Base-by-base conservation (phyloP, 2,329 filamentous ascomycete genomes). In the Hymenoscyphus fructigenus region DNA sequence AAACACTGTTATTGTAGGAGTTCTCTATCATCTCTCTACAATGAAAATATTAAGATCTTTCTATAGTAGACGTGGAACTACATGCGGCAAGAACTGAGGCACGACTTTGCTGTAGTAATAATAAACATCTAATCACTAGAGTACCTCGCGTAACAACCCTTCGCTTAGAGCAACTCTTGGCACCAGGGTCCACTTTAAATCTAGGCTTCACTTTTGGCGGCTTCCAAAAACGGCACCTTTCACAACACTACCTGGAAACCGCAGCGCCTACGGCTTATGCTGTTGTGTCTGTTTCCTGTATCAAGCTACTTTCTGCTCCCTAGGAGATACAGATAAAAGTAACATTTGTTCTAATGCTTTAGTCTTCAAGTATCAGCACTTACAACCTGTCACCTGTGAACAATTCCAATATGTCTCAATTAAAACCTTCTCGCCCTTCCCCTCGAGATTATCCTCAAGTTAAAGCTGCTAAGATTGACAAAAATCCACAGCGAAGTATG, bases 381-480 rank as follows among this genome's bases (percentile, higher is more conserved):
- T 32, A 17, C 28, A 57, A 26, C 55, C 28, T 28, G 47, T 65
- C 38, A 44, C 41, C 55, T 56, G 14, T 14, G 20, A 62, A 59
- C 36, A 36, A 36, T 12, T 5, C 12, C 34, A 5, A 36, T 36
- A 36, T 5, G 5, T 36, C 34, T 36, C 34, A 59, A 56, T 65
- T 32, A 32, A 65, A 50, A 9, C 15, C 36, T 59, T 61, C 59
- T n/a, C 20, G 59, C 29, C 26, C 63, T 63, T 61, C 32, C 59
- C 28, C 55, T 66, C 26, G 26, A 63, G 60, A 60, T 61, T 32
- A 57, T 59, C 50, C 63, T 36, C 5, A 56, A 59, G 34, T 66
- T 34, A 17, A 57, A 57, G 23, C 28, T 57, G 20, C 12, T 29
- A 38, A 63, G 53, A 47, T 32, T 53, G 29, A 55, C 58, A 63